Conservation (phyloP, 2,329 filamentous ascomycete genomes). For the Beauveria australis region DNA sequence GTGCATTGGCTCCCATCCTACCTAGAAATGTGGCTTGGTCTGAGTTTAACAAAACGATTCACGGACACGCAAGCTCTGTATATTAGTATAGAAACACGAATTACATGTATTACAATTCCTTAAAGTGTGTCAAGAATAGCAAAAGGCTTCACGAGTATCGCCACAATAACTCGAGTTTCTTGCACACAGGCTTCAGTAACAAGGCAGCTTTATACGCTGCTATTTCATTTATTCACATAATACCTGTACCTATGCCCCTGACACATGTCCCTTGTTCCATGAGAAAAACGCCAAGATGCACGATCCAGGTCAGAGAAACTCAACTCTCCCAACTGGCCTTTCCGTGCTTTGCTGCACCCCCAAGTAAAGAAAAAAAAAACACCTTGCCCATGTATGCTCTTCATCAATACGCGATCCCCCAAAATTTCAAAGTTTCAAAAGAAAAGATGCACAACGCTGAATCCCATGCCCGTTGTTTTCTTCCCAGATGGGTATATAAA, state of each 20-base stretch:
- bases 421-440: not conserved
- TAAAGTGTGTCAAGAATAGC: not conserved
- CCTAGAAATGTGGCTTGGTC: not conserved
- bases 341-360: not conserved
- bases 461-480: conserved; percentile 1
- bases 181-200: no score
- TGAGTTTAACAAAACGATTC: not conserved
- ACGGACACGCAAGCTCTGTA: not conserved
- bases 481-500: not conserved
- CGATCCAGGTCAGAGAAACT: not conserved
- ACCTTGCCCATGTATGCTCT: not conserved
- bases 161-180: no score
- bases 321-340: not conserved
- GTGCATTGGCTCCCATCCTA: not conserved
- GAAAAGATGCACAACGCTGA: not conserved
- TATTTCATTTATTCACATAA: not conserved
- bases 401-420: not conserved
- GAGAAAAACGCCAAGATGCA: not conserved
- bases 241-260: not conserved
- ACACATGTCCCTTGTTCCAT: not conserved
- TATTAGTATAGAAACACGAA: not conserved
- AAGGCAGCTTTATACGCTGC: not conserved
- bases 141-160: not conserved
- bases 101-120: not conserved
- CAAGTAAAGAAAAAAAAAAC: not conserved